Percentiles rank a stretch among this genome's conserved stretches.
Conservation (phyloP, 768 basidiomycete genomes). For the Lactarius tabidus region DNA sequence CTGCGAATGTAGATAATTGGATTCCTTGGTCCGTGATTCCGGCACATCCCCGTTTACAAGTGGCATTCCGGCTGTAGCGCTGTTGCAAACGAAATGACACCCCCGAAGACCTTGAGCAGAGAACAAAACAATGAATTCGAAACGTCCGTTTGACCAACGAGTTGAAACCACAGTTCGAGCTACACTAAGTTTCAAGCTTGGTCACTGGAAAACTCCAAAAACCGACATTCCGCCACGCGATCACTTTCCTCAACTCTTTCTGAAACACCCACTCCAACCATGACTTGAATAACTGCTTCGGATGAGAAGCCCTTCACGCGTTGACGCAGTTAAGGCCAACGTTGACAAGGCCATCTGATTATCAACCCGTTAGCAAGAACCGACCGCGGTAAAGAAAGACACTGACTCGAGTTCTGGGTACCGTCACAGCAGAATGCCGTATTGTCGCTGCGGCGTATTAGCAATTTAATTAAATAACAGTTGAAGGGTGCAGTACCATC, state of each 20-base stretch:
- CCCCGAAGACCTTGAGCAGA: too few relatives aligned
- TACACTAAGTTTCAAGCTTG: too few relatives aligned
- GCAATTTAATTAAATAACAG: neutral
- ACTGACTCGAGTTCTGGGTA: neutral
- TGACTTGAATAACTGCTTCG: neutral
- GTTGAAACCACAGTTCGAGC: too few relatives aligned
- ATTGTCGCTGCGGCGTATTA: neutral
- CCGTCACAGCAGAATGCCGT: neutral
- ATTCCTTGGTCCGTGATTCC: too few relatives aligned
- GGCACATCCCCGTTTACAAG: too few relatives aligned
- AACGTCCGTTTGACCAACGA: too few relatives aligned
- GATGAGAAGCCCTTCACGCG: neutral
- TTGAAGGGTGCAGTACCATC: too few relatives aligned
- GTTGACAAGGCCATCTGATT: neutral
- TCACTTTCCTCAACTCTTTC: neutral
- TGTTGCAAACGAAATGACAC: too few relatives aligned
- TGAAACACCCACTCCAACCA: neutral
- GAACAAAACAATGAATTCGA: too few relatives aligned
- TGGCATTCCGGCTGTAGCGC: too few relatives aligned
- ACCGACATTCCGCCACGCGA: neutral
- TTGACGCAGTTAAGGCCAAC: too few relatives aligned
- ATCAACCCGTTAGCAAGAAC: neutral
- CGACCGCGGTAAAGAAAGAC: neutral
- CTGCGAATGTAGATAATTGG: too few relatives aligned
- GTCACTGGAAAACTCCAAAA: neutral